phyloP scores from a whole-genome alignment of 768 basidiomycete genomes.

The Collybiopsis confluens region DNA sequence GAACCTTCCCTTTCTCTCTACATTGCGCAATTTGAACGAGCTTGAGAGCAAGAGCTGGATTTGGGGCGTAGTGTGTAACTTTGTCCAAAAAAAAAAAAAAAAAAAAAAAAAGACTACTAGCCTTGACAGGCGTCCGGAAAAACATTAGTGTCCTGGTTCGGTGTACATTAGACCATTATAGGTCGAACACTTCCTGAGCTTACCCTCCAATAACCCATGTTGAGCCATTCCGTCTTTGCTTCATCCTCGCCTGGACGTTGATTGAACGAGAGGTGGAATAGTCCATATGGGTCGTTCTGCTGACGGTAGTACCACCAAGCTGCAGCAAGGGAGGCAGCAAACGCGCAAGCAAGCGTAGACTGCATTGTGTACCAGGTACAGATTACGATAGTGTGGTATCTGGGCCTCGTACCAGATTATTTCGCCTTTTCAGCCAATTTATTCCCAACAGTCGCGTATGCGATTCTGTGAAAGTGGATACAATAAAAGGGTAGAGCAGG shows the following conservation, averaged over 20 bases:
- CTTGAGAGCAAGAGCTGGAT: slow-evolving; percentile 46
- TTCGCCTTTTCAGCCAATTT: slow-evolving; percentile 19
- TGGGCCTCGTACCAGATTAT: no score
- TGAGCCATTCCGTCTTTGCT: slow-evolving; percentile 64
- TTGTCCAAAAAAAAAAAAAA: no score
- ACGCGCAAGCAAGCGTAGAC: neutral
- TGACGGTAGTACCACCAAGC: neutral
- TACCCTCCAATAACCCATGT: slow-evolving; percentile 71
- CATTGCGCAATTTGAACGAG: slow-evolving; percentile 40
- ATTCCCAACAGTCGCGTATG: slow-evolving; percentile 24
- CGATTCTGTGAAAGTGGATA: slow-evolving; percentile 23
- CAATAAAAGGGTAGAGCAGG: slow-evolving; percentile 31
- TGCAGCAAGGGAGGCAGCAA: neutral
- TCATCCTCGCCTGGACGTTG: slow-evolving; percentile 29
- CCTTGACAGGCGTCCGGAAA: slow-evolving; percentile 65
- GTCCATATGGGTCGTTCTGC: slow-evolving; percentile 50
- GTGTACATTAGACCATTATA: neutral
- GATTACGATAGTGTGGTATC: neutral
- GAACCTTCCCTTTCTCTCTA: slow-evolving; percentile 38
- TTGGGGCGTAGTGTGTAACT: no score
- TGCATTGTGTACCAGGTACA: neutral
- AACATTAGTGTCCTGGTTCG: slow-evolving; percentile 34
- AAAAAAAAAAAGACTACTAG: slow-evolving; percentile 14
- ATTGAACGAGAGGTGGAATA: slow-evolving; percentile 56
- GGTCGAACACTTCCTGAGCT: slow-evolving; percentile 7